Conservation (phyloP, 202 grass and related monocot genomes). For the Zizania palustris region DNA sequence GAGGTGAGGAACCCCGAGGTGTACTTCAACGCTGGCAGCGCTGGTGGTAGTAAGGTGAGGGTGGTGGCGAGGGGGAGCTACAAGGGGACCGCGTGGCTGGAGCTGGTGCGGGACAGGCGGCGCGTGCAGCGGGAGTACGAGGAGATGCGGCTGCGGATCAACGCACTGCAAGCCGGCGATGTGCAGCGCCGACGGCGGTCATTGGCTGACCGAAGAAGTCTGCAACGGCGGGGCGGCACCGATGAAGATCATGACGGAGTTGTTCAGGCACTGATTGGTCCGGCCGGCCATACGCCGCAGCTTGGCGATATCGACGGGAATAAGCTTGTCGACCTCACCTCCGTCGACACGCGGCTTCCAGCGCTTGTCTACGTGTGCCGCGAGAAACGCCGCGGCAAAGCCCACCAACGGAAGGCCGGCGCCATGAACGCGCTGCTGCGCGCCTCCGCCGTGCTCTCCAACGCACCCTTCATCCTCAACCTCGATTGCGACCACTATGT, state of each 20-base stretch:
- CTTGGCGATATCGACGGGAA: neutral
- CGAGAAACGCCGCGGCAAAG: slow-evolving; percentile 30
- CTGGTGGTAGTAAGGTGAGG: slow-evolving; percentile 30
- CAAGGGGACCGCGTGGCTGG: slow-evolving; percentile 40
- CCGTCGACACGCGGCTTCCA: slow-evolving; percentile 31
- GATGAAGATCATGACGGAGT: slow-evolving; percentile 49
- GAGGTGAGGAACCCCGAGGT: slow-evolving; percentile 58
- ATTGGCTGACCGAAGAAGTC: neutral
- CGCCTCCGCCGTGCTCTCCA: slow-evolving; percentile 45
- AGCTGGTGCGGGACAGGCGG: slow-evolving; percentile 50
- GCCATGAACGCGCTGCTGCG: slow-evolving; percentile 48
- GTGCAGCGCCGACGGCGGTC: slow-evolving; percentile 8
- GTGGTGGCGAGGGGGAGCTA: slow-evolving; percentile 15
- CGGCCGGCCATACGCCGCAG: neutral
- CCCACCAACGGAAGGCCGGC: slow-evolving; percentile 40
- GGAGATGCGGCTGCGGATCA: slow-evolving; percentile 49
- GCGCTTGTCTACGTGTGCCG: slow-evolving; percentile 42
- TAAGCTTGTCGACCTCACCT: slow-evolving; percentile 10
- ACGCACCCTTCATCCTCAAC: slow-evolving; percentile 45
- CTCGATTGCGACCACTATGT: slow-evolving; percentile 55
- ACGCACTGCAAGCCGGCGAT: slow-evolving; percentile 30
- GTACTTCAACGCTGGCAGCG: slow-evolving; percentile 34
- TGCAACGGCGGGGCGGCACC: neutral
- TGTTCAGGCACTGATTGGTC: slow-evolving; percentile 41
- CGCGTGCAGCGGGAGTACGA: slow-evolving; percentile 64